Evolutionary conservation across 2,329 filamentous ascomycete genomes (phyloP), one percentile per base, ranked within the genome.

Genomic region (Dryadomyces quercus-mongolicae): DNA sequence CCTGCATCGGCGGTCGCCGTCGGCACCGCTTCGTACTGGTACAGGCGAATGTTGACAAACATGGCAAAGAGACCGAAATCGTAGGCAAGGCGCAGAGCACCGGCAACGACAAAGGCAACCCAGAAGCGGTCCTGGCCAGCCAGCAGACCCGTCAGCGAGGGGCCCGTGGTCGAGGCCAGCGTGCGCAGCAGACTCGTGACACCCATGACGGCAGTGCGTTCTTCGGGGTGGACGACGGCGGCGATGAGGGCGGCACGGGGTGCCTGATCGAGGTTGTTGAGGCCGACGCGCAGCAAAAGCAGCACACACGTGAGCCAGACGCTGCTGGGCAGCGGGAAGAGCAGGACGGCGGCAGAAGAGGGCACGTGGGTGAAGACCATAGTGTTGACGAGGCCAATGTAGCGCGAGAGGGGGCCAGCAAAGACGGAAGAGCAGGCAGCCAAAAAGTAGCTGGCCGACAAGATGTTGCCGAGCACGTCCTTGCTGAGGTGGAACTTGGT

Each of bases 251-350:
- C 82, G 0, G 81, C 71, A 2, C 83, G 72, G 0, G 83, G 83
- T 0, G 80, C 82, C 67, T 86, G 82, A 58, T 86, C 83, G 80
- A 86, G 85, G 58, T 77, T 81, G 61, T 85, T 85, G 47, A 86
- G 68, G 0, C 79, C 79, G 2, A 80, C 72, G 5, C 82, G 74
- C 20, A 85, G 64, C 25, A 84, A 71, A 1, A 86, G 67, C 0
- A 86, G 68, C 0, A 69, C 69, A 1, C 80, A 74, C 0, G 80
- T 78, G 45, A 78, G 62, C 43, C 71, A 71, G 1, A 83, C 67
- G 2, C 67, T 69, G 6, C 66, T 67, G 0, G 82, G 77, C 0
- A 77, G 62, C 0, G 82, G 81, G 53, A 86, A 83, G 5, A 84
- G 62, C 3, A 82, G 62, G 0, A 84, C 78, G 0, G 81, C 78